A percentile compares a stretch with the other conserved stretches of the same genome.
Conservation (phyloP, 1,284 basidiomycete species). For the Ceratorhiza oryzae-sativae region DNA sequence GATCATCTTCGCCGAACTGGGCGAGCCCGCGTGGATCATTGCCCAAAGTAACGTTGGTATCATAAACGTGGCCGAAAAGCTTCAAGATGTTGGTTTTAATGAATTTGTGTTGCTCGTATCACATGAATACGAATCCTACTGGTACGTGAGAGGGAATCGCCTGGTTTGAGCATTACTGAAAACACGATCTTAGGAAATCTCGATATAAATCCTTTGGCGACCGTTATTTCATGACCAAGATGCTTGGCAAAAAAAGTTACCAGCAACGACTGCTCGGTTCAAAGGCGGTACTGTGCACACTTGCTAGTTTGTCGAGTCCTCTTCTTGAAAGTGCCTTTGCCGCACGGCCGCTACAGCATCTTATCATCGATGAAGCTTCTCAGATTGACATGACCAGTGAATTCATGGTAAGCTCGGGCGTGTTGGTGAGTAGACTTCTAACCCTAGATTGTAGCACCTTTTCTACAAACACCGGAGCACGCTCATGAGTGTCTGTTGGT, state of each 20-base stretch:
- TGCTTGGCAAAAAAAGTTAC: neutral
- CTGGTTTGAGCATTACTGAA: neutral
- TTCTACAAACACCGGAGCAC: conserved; percentile 56
- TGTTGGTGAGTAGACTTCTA: neutral
- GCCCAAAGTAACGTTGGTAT: conserved; percentile 73
- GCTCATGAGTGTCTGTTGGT: conserved; percentile 69
- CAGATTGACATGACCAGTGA: conserved; percentile 63
- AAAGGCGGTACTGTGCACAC: conserved; percentile 10
- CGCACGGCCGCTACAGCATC: conserved; percentile 45
- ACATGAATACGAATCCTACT: conserved; percentile 64
- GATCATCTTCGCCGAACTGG: conserved; percentile 52
- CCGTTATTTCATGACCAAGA: neutral
- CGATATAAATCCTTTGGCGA: conserved; percentile 58
- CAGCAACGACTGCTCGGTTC: neutral
- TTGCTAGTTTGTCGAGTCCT: conserved; percentile 12
- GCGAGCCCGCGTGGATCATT: conserved; percentile 68
- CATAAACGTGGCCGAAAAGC: conserved; percentile 72
- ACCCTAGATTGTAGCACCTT: conserved; percentile 49
- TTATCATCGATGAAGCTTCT: conserved; percentile 70
- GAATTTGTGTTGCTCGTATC: conserved; percentile 66
- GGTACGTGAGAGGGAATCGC: conserved; percentile 56
- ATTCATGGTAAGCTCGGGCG: conserved; percentile 54
- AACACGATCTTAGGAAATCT: conserved; percentile 58
- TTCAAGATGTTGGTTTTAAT: conserved; percentile 55
- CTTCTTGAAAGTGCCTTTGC: conserved; percentile 29